These are phyloP conservation scores for Alnus glutinosa DNA, from an alignment of 306 rosid genomes.

Conservation along the genomic window DNA sequence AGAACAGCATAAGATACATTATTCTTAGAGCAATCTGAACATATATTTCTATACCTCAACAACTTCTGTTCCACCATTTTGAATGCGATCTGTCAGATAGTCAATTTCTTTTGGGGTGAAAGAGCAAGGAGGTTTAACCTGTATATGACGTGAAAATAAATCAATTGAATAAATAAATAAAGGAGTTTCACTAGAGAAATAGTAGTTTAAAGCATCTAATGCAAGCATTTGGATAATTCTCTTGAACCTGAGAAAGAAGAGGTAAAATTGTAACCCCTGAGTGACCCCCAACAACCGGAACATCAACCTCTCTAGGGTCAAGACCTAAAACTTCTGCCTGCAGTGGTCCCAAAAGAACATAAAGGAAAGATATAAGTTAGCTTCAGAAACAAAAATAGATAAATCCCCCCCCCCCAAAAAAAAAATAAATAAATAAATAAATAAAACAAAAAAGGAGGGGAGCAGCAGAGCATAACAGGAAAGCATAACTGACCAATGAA, in stretches of 20 bases:
- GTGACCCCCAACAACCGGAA: slow-evolving; percentile 97
- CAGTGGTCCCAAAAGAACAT: not conserved
- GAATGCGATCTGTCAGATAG: slow-evolving; percentile 87
- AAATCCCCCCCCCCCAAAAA: not conserved
- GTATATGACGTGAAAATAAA: slow-evolving; percentile 2
- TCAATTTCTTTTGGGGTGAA: slow-evolving; percentile 71
- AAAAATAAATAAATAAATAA: not conserved
- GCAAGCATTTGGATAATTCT: slow-evolving; percentile 12
- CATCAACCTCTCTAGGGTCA: slow-evolving; percentile 94
- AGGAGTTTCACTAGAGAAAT: not conserved
- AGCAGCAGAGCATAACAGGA: not conserved
- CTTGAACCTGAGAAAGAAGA: slow-evolving; percentile 86
- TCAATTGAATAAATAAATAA: slow-evolving; percentile 15
- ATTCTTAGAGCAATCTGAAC: not conserved
- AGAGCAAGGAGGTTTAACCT: slow-evolving; percentile 95
- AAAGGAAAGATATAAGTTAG: not conserved
- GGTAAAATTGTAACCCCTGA: slow-evolving; percentile 93
- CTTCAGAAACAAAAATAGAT: not conserved
- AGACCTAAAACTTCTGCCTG: slow-evolving; percentile 94
- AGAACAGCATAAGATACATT: not conserved
- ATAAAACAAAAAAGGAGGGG: not conserved
- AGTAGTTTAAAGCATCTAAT: not conserved
- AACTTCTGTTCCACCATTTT: slow-evolving; percentile 98
- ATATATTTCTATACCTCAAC: slow-evolving; percentile 60
- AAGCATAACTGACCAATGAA: not conserved